Percentiles rank a stretch among this genome's conserved stretches.
These are phyloP conservation scores for Hymenoscyphus occultus DNA, from an alignment of 2,329 filamentous ascomycete species.

Conservation along the genomic window DNA sequence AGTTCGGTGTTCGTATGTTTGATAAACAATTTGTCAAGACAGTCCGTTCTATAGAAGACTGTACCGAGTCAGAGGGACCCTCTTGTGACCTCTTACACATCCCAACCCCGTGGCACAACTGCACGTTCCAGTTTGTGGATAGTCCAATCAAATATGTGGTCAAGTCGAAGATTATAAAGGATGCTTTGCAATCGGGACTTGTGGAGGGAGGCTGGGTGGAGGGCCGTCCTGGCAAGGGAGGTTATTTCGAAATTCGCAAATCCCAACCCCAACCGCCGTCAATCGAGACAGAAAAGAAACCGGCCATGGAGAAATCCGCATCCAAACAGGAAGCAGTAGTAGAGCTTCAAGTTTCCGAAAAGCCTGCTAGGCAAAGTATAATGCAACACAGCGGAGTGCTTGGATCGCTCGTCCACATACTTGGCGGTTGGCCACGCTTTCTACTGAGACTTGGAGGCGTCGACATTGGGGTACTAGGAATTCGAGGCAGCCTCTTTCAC, in stretches of 20 bases:
- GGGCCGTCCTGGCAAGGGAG: not conserved
- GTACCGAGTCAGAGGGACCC: not conserved
- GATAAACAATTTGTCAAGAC: conserved; percentile 9
- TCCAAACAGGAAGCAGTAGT: not conserved
- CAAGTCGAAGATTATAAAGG: conserved; percentile 11
- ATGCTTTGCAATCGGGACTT: conserved; percentile 7
- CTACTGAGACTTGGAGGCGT: conserved; percentile 10
- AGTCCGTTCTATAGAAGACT: conserved; percentile 3
- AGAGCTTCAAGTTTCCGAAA: not conserved
- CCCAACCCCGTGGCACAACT: conserved; percentile 12
- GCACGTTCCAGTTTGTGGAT: conserved; percentile 9
- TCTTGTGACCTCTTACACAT: conserved; percentile 11
- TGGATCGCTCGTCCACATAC: not conserved
- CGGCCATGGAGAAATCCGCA: not conserved
- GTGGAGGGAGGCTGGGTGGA: conserved; percentile 6
- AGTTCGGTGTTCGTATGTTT: conserved; percentile 11
- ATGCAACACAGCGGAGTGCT: not conserved
- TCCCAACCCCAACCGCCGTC: not conserved
- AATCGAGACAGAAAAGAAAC: not conserved
- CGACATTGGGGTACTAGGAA: not conserved
- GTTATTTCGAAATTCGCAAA: conserved; percentile 6
- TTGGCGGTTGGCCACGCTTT: conserved; percentile 4
- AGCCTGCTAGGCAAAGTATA: not conserved
- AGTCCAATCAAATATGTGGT: conserved; percentile 6
- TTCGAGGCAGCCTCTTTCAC: not conserved